These are phyloP conservation scores for Priceomyces medius DNA, from an alignment of 805 yeast species.

Conservation along the genomic window DNA sequence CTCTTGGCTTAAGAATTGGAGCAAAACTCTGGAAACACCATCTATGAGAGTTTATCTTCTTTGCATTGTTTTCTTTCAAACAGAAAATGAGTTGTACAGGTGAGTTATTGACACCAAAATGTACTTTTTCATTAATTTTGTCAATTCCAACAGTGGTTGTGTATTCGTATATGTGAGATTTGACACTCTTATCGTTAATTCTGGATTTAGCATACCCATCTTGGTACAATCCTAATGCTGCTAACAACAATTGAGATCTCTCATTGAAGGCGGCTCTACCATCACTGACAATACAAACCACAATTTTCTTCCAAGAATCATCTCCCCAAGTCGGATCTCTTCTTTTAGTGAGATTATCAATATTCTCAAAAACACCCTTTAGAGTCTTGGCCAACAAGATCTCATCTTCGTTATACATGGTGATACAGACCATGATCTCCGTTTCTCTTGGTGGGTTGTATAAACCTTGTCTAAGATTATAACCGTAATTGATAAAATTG, in stretches of 20 bases:
- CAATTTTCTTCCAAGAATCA: slow-evolving; percentile 92
- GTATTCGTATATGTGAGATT: slow-evolving; percentile 89
- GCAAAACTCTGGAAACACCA: slow-evolving; percentile 97
- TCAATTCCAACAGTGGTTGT: slow-evolving; percentile 88
- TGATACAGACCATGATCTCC: slow-evolving; percentile 80
- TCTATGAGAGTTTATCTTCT: slow-evolving; percentile 91
- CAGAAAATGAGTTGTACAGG: slow-evolving; percentile 92
- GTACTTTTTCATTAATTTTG: slow-evolving; percentile 61
- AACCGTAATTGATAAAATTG: slow-evolving; percentile 58
- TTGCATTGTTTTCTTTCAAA: slow-evolving; percentile 82
- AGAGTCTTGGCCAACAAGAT: slow-evolving; percentile 77
- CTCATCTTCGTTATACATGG: slow-evolving; percentile 90
- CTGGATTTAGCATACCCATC: slow-evolving; percentile 94
- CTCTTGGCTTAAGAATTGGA: slow-evolving; percentile 75
- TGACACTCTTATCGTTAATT: slow-evolving; percentile 78
- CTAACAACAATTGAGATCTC: slow-evolving; percentile 73
- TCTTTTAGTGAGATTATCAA: slow-evolving; percentile 66
- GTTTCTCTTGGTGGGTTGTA: slow-evolving; percentile 78
- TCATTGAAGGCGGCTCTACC: slow-evolving; percentile 85
- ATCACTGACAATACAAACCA: slow-evolving; percentile 85
- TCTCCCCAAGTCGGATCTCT: slow-evolving; percentile 84
- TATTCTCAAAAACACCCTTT: slow-evolving; percentile 87
- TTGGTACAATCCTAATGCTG: slow-evolving; percentile 88
- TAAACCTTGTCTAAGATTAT: slow-evolving; percentile 79
- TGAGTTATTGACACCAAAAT: slow-evolving; percentile 61